phyloP scores from a whole-genome alignment of 345 rosid species.

The Atalantia buxifolia region DNA sequence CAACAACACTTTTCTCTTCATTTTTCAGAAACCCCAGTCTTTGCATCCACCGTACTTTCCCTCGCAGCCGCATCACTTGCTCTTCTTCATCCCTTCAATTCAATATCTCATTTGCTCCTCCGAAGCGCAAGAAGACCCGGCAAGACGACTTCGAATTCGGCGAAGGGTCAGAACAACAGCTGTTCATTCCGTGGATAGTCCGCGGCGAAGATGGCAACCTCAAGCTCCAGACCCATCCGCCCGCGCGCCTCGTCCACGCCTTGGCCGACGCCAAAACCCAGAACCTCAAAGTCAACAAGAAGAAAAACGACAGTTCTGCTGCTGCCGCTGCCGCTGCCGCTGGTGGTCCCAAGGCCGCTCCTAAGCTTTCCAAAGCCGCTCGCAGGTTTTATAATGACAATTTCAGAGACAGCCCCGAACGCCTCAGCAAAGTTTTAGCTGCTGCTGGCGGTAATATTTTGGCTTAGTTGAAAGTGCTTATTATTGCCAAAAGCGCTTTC shows the following conservation, averaged over 20 bases:
- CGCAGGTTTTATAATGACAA: slow-evolving; percentile 82
- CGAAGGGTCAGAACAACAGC: slow-evolving; percentile 34
- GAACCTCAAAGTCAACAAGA: slow-evolving; percentile 35
- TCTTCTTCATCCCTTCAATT: slow-evolving; percentile 46
- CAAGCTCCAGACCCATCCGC: slow-evolving; percentile 71
- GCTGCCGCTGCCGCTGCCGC: not conserved
- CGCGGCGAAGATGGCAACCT: slow-evolving; percentile 89
- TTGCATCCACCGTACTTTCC: slow-evolving; percentile 38
- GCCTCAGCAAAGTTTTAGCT: slow-evolving; percentile 88
- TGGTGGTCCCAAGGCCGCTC: not conserved
- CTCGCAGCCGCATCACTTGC: slow-evolving; percentile 42
- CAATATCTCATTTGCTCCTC: slow-evolving; percentile 82
- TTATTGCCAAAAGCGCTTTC: not conserved
- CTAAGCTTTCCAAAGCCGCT: slow-evolving; percentile 67
- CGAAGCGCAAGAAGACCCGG: slow-evolving; percentile 36
- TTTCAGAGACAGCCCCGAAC: slow-evolving; percentile 65
- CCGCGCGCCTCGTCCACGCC: slow-evolving; percentile 50
- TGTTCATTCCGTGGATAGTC: slow-evolving; percentile 85
- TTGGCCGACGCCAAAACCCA: slow-evolving; percentile 69
- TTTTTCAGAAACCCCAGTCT: slow-evolving; percentile 32
- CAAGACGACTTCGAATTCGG: not conserved
- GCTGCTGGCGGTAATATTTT: slow-evolving; percentile 79
- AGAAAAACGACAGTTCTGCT: slow-evolving; percentile 16
- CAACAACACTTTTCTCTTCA: slow-evolving; percentile 30
- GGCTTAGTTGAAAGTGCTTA: not conserved